A percentile compares a stretch with the other conserved stretches of the same genome.
Evolutionary conservation across 2,329 filamentous ascomycete genomes (phyloP).

Genomic region (Pleoardoris graminearum): DNA sequence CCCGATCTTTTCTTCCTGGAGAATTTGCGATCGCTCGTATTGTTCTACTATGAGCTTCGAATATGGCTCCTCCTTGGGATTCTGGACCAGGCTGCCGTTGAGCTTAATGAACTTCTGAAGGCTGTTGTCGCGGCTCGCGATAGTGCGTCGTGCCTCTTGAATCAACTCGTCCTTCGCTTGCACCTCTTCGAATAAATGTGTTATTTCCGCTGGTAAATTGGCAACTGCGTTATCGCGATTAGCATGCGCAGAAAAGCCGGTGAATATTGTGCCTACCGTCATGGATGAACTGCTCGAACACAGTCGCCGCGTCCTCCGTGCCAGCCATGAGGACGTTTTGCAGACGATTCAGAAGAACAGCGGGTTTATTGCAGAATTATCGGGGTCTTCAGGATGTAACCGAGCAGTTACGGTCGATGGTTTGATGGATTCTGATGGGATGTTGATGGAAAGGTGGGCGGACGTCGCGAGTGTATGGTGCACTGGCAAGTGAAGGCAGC

Average conservation of each 20-base stretch:
- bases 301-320: slow-evolving; percentile 65
- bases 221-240: slow-evolving; percentile 54
- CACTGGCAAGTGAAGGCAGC: slow-evolving; percentile 13
- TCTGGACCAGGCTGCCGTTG: slow-evolving; percentile 72
- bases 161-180: slow-evolving; percentile 76
- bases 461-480: slow-evolving; percentile 15
- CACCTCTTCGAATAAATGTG: slow-evolving; percentile 82
- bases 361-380: background rate
- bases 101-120: slow-evolving; percentile 81
- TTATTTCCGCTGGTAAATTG: slow-evolving; percentile 80
- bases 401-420: background rate
- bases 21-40: slow-evolving; percentile 68
- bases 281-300: slow-evolving; percentile 78
- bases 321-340: slow-evolving; percentile 33
- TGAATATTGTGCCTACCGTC: slow-evolving; percentile 53
- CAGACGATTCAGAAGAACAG: background rate
- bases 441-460: slow-evolving; percentile 20
- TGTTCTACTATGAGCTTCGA: slow-evolving; percentile 68
- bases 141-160: slow-evolving; percentile 67
- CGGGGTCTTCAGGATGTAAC: background rate
- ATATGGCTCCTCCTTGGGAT: slow-evolving; percentile 74
- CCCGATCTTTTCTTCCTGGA: slow-evolving; percentile 75
- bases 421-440: slow-evolving; percentile 24
- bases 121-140: slow-evolving; percentile 71
- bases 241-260: background rate